Percentiles rank a stretch among this genome's conserved stretches.
Conservation (phyloP, 768 basidiomycete genomes). For the Kwoniella botswanensis region DNA sequence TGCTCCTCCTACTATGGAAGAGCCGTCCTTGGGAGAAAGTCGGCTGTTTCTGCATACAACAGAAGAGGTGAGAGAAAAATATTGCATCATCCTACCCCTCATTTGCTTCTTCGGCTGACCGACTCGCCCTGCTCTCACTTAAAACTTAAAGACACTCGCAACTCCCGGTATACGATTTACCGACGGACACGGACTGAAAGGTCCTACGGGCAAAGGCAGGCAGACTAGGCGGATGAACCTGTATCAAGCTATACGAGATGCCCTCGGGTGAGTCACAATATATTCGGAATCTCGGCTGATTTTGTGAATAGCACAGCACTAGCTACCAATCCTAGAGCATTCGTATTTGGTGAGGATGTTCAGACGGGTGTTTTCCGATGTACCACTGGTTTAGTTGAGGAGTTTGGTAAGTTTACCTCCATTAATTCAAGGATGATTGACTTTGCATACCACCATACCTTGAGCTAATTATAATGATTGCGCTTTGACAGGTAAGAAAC, state of each 20-base stretch:
- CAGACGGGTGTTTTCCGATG: conserved; percentile 81
- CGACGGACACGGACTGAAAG: conserved; percentile 52
- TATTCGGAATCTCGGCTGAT: not conserved
- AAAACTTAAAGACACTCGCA: conserved; percentile 32
- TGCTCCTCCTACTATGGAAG: conserved; percentile 12
- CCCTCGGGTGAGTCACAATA: conserved; percentile 68
- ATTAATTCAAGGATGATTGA: not conserved
- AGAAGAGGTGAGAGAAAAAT: conserved; percentile 18
- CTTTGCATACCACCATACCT: not conserved
- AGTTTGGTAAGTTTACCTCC: conserved; percentile 70
- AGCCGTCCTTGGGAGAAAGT: conserved; percentile 28
- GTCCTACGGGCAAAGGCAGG: conserved; percentile 65
- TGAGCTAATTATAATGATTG: not conserved
- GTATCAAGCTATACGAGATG: conserved; percentile 90
- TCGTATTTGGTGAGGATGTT: conserved; percentile 86
- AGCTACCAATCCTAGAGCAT: conserved; percentile 79
- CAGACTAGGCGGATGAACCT: conserved; percentile 95
- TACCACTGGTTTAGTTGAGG: conserved; percentile 90
- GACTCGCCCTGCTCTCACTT: not conserved
- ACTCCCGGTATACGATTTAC: conserved; percentile 48
- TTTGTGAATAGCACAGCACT: conserved; percentile 69
- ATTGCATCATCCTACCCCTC: not conserved
- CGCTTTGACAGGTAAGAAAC: conserved; percentile 71
- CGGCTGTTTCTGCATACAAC: conserved; percentile 21
- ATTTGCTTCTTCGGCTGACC: not conserved